These are phyloP conservation scores for Saccharomyces uvarum DNA, from an alignment of 1,139 yeast genomes.

Conservation along the genomic window DNA sequence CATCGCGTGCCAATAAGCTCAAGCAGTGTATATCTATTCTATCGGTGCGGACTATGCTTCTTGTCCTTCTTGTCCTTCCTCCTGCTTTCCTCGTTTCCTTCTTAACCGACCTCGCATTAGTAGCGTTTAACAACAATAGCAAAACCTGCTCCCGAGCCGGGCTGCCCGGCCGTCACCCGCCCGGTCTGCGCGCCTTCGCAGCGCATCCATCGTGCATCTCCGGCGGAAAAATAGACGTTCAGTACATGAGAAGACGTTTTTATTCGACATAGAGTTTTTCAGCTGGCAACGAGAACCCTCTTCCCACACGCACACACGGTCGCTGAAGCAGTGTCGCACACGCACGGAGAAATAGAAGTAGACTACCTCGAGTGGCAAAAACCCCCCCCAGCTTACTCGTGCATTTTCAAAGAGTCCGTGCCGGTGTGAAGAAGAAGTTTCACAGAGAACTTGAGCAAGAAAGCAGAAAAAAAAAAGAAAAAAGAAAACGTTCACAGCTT, in stretches of 20 bases:
- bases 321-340: background rate
- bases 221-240: slow-evolving; percentile 1
- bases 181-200: background rate
- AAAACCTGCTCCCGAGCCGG: background rate
- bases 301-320: background rate
- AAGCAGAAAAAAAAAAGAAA: background rate
- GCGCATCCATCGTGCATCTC: slow-evolving; percentile 1
- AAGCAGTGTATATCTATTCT: background rate
- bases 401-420: background rate
- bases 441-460: background rate
- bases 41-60: background rate
- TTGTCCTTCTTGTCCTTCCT: background rate
- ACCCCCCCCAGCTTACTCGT: background rate
- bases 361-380: no score
- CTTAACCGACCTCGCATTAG: background rate
- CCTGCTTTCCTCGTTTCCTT: background rate
- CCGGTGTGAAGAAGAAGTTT: background rate
- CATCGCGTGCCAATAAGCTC: background rate
- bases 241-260: slow-evolving; percentile 1
- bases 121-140: background rate
- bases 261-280: slow-evolving; percentile 1
- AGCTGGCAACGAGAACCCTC: background rate
- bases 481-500: background rate
- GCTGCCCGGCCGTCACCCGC: background rate
- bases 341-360: background rate